Percentiles rank a stretch among this genome's conserved stretches.
phyloP scores from a whole-genome alignment of 805 yeast genomes.

The Maudiozyma serrabonitensis region DNA sequence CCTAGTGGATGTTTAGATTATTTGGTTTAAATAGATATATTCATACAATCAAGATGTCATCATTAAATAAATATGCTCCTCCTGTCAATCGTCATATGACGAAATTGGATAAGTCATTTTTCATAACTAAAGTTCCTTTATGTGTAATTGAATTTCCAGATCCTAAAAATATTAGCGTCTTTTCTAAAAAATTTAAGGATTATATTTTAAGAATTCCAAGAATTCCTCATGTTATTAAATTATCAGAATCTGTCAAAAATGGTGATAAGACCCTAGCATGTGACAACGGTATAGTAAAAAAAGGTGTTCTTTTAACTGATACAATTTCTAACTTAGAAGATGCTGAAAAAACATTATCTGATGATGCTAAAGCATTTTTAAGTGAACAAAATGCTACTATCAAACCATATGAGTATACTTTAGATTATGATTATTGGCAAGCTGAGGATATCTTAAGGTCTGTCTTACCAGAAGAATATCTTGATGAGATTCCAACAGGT shows the following conservation, averaged over 20 bases:
- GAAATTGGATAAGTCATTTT: slow-evolving; percentile 55
- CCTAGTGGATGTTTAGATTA: neutral
- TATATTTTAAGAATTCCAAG: slow-evolving; percentile 67
- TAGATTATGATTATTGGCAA: slow-evolving; percentile 78
- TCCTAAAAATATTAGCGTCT: slow-evolving; percentile 48
- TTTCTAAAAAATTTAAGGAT: slow-evolving; percentile 46
- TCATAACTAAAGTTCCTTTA: slow-evolving; percentile 46
- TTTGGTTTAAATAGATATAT: neutral
- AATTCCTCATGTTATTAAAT: slow-evolving; percentile 55
- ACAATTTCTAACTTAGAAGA: slow-evolving; percentile 33
- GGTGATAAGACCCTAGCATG: slow-evolving; percentile 15
- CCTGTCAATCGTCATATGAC: slow-evolving; percentile 62
- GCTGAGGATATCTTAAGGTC: slow-evolving; percentile 77
- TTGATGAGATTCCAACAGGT: slow-evolving; percentile 77
- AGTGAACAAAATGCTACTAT: slow-evolving; percentile 38
- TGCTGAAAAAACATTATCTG: slow-evolving; percentile 32
- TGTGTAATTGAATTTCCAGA: slow-evolving; percentile 64
- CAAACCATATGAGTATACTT: slow-evolving; percentile 41
- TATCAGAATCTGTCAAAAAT: slow-evolving; percentile 14
- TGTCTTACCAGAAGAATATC: slow-evolving; percentile 56
- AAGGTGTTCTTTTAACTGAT: slow-evolving; percentile 50
- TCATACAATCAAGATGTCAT: neutral
- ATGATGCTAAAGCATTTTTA: slow-evolving; percentile 37
- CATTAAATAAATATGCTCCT: slow-evolving; percentile 33
- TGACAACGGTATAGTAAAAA: slow-evolving; percentile 21